A percentile compares a stretch with the other conserved stretches of the same genome.
phyloP scores from a whole-genome alignment of 176 grass and related monocot species.

The Hordeum vulgare region MorexV3_pseudomolecules_assembly NC_058522.1:2137121-2137620 shows the following conservation, averaged over 20 bases:
- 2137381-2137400: conserved; percentile 21
- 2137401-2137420: conserved; percentile 50
- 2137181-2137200: not conserved
- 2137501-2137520: conserved; percentile 63
- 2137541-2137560: conserved; percentile 69
- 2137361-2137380: conserved; percentile 44
- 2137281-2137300: conserved; percentile 1
- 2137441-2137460: conserved; percentile 29
- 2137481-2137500: conserved; percentile 67
- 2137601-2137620: conserved; percentile 78
- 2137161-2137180: not conserved
- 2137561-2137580: conserved; percentile 60
- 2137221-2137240: not conserved
- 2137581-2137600: conserved; percentile 68
- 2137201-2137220: not conserved
- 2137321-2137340: conserved; percentile 30
- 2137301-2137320: not conserved
- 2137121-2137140: not conserved
- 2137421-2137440: conserved; percentile 69
- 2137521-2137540: conserved; percentile 61
- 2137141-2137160: not conserved
- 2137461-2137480: conserved; percentile 30
- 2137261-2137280: not conserved
- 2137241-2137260: not conserved
- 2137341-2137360: conserved; percentile 62